A percentile compares a stretch with the other conserved stretches of the same genome.
phyloP scores from a whole-genome alignment of 2,329 filamentous ascomycete species.

The Xylariales sp. region DNA sequence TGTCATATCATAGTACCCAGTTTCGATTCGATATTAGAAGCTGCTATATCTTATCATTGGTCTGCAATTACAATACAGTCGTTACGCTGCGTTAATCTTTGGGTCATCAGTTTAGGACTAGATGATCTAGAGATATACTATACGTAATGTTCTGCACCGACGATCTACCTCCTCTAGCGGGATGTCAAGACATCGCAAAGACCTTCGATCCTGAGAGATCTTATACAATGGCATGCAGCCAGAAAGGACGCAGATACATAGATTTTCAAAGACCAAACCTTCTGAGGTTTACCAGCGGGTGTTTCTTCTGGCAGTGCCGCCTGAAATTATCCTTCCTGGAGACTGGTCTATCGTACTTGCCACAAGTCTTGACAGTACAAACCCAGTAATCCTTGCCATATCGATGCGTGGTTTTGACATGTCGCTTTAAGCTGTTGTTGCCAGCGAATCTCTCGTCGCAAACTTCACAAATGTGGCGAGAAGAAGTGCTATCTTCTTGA shows the following conservation, averaged over 20 bases:
- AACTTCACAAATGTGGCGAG: background rate
- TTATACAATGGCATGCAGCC: background rate
- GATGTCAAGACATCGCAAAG: constrained; percentile 1
- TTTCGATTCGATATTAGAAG: no score
- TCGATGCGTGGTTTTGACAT: constrained; percentile 2
- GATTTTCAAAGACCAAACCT: constrained; percentile 5
- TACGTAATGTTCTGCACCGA: background rate
- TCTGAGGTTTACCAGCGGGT: background rate
- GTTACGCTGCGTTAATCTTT: background rate
- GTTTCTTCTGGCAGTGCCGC: background rate
- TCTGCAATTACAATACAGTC: constrained; percentile 1
- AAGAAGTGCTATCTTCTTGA: background rate
- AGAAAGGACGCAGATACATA: background rate
- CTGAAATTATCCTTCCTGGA: constrained; percentile 5
- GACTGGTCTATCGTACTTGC: background rate
- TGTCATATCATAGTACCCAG: no score
- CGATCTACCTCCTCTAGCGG: background rate
- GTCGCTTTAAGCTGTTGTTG: background rate
- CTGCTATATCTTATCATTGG: background rate
- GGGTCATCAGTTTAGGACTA: background rate
- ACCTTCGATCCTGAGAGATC: constrained; percentile 4
- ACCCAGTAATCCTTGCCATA: constrained; percentile 4
- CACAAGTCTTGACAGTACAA: constrained; percentile 3
- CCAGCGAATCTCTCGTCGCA: constrained; percentile 1
- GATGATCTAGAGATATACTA: background rate